These are phyloP conservation scores for Blastomyces percursus DNA, from an alignment of 2,329 filamentous ascomycete species.

Conservation along the genomic window DNA sequence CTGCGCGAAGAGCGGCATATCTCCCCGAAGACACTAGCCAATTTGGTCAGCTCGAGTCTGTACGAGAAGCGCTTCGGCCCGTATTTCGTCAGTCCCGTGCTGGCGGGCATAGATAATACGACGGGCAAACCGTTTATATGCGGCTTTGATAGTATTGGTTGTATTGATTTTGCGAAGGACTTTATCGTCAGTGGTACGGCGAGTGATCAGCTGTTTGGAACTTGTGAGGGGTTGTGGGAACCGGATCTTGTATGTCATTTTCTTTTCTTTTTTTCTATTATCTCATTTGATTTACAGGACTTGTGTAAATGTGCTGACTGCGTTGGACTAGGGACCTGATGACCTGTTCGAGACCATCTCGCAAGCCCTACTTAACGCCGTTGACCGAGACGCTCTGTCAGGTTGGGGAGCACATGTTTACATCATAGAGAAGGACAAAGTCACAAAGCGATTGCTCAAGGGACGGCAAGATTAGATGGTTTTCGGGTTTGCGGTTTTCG, in stretches of 20 bases:
- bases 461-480: slow-evolving; percentile 73
- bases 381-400: slow-evolving; percentile 91
- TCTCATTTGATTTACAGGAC: too few relatives aligned
- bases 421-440: slow-evolving; percentile 99
- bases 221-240: slow-evolving; percentile 96
- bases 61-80: slow-evolving; percentile 96
- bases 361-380: slow-evolving; percentile 86
- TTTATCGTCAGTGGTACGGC: slow-evolving; percentile 97
- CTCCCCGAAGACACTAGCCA: slow-evolving; percentile 86
- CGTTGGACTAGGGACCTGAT: slow-evolving; percentile 58
- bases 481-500: slow-evolving; percentile 1
- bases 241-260: slow-evolving; percentile 67
- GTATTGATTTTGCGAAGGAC: slow-evolving; percentile 99
- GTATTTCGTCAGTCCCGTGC: slow-evolving; percentile 89
- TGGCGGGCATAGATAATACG: slow-evolving; percentile 90
- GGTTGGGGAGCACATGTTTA: slow-evolving; percentile 99
- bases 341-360: slow-evolving; percentile 98
- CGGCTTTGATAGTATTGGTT: slow-evolving; percentile 97
- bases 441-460: slow-evolving; percentile 97
- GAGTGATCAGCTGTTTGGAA: slow-evolving; percentile 95
- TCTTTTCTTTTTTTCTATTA: background rate
- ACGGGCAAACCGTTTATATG: slow-evolving; percentile 95
- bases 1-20: slow-evolving; percentile 96
- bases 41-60: slow-evolving; percentile 79
- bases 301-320: background rate